These are phyloP conservation scores for Chenopodium quinoa DNA, from an alignment of 148 eudicot genomes.

Conservation along the genomic window DNA sequence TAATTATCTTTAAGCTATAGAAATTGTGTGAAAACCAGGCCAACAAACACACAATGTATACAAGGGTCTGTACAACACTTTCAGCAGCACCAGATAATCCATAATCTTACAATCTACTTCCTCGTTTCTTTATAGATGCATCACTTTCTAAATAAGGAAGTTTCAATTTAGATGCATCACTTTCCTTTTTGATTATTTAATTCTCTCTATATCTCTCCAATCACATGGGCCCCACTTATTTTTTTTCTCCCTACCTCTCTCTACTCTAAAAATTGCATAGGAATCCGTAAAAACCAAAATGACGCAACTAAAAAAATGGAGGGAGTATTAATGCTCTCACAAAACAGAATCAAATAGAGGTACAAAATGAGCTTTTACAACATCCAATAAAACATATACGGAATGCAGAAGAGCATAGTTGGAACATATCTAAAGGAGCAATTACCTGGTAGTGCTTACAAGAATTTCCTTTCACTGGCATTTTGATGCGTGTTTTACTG, in stretches of 20 bases:
- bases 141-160: no score
- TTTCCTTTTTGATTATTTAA: no score
- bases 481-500: slow-evolving; percentile 70
- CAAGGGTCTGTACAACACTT: background rate
- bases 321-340: background rate
- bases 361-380: background rate
- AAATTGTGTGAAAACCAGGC: background rate
- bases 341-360: background rate
- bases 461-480: slow-evolving; percentile 72
- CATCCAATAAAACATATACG: background rate
- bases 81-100: background rate
- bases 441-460: slow-evolving; percentile 93
- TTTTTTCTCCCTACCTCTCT: no score
- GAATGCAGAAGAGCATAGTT: background rate
- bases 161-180: no score
- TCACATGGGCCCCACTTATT: no score
- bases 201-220: no score
- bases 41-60: background rate
- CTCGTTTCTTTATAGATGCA: no score
- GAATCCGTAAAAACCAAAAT: no score
- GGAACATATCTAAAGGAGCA: slow-evolving; percentile 16
- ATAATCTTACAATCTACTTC: background rate
- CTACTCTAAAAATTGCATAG: no score
- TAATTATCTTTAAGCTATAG: background rate
- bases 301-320: no score